Evolutionary conservation across 345 rosid species (phyloP).

Genomic region (Eucalyptus sideroxylon): DNA sequence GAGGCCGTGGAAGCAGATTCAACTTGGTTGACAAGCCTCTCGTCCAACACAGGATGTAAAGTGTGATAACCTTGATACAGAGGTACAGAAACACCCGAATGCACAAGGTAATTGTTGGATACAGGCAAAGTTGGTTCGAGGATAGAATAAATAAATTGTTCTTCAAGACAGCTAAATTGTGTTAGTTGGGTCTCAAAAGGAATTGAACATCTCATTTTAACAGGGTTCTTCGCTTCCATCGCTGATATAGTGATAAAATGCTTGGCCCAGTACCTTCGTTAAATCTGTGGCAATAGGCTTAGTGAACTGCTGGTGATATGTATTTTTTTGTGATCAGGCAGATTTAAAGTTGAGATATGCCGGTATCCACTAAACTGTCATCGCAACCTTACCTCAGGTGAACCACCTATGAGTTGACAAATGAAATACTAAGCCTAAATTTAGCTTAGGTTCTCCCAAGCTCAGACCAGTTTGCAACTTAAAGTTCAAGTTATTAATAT

Average conservation of each 20-base stretch:
- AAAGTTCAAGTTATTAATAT: too few relatives aligned
- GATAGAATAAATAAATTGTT: not conserved
- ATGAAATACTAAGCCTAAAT: too few relatives aligned
- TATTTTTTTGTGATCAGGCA: not conserved
- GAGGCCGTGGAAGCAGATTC: slow-evolving; percentile 25
- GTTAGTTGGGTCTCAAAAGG: not conserved
- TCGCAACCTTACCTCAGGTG: too few relatives aligned
- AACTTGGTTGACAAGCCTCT: slow-evolving; percentile 41
- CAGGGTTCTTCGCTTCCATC: not conserved
- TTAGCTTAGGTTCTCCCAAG: too few relatives aligned
- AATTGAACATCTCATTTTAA: not conserved
- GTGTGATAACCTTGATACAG: not conserved
- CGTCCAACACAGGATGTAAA: slow-evolving; percentile 29
- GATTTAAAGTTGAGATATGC: not conserved
- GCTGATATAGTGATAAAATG: not conserved
- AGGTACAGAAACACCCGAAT: not conserved
- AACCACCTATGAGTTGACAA: too few relatives aligned
- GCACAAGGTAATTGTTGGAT: not conserved
- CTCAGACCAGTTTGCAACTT: too few relatives aligned
- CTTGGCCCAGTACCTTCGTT: not conserved
- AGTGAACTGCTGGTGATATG: not conserved
- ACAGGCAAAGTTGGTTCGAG: not conserved
- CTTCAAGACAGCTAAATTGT: not conserved
- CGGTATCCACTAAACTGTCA: not conserved
- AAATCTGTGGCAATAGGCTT: not conserved